Conservation (phyloP, 2,329 filamentous ascomycete genomes). For the Talaromyces sp. region DNA sequence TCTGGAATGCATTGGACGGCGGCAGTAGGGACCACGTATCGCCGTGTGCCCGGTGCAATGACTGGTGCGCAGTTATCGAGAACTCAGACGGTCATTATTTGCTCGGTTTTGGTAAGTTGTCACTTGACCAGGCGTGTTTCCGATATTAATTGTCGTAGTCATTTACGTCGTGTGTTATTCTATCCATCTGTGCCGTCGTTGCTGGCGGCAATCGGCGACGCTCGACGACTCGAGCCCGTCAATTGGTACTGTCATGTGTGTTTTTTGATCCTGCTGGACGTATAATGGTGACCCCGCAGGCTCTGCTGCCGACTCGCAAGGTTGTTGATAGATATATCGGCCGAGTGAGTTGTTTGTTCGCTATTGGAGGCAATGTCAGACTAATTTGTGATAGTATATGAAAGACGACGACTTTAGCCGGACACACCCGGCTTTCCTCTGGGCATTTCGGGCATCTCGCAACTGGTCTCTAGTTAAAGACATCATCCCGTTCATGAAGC, state of each 20-base stretch:
- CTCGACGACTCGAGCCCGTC: slow-evolving; percentile 57
- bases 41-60: slow-evolving; percentile 45
- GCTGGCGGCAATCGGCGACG: slow-evolving; percentile 51
- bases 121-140: background rate
- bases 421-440: slow-evolving; percentile 75
- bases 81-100: slow-evolving; percentile 67
- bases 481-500: slow-evolving; percentile 67
- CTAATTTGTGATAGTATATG: slow-evolving; percentile 41
- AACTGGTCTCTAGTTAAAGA: slow-evolving; percentile 69
- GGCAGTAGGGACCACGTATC: slow-evolving; percentile 65
- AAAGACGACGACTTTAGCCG: slow-evolving; percentile 71
- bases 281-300: slow-evolving; percentile 44
- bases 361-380: background rate
- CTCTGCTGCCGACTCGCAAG: slow-evolving; percentile 50
- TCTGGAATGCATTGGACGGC: slow-evolving; percentile 88
- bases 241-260: slow-evolving; percentile 48
- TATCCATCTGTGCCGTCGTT: slow-evolving; percentile 54
- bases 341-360: slow-evolving; percentile 40
- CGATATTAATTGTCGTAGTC: slow-evolving; percentile 42
- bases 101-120: slow-evolving; percentile 61
- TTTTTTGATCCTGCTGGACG: slow-evolving; percentile 42
- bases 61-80: slow-evolving; percentile 47
- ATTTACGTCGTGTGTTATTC: slow-evolving; percentile 56
- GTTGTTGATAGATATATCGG: slow-evolving; percentile 75
- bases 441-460: slow-evolving; percentile 77